These are phyloP conservation scores for Yarrowia sp. DNA, from an alignment of 805 yeast species.

Conservation along the genomic window DNA sequence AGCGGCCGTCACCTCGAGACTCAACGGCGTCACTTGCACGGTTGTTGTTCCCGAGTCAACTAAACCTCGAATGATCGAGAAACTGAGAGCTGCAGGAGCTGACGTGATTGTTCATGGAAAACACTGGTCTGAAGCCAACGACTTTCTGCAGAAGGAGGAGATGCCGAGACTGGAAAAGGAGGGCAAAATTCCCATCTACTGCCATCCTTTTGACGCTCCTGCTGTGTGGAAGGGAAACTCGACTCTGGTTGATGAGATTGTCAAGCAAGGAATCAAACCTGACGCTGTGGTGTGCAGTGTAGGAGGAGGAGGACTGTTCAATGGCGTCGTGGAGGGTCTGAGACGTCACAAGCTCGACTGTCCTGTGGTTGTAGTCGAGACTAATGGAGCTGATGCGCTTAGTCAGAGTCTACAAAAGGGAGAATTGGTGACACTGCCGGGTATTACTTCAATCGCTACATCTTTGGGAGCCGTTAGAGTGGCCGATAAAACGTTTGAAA, in stretches of 20 bases:
- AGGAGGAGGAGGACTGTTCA: slow-evolving; percentile 92
- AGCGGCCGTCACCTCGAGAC: slow-evolving; percentile 85
- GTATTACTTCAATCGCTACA: slow-evolving; percentile 60
- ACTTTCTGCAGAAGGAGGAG: slow-evolving; percentile 69
- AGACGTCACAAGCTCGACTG: slow-evolving; percentile 58
- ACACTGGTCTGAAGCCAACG: slow-evolving; percentile 82
- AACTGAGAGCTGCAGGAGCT: slow-evolving; percentile 59
- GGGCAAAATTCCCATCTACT: slow-evolving; percentile 75
- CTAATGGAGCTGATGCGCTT: slow-evolving; percentile 67
- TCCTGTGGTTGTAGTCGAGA: slow-evolving; percentile 61
- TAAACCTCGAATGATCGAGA: slow-evolving; percentile 55
- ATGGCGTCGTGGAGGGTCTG: slow-evolving; percentile 83
- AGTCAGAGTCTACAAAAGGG: slow-evolving; percentile 56
- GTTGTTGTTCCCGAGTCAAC: slow-evolving; percentile 67
- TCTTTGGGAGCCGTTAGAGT: slow-evolving; percentile 66
- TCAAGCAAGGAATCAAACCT: slow-evolving; percentile 52
- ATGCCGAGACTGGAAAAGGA: slow-evolving; percentile 60
- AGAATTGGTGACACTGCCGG: slow-evolving; percentile 52
- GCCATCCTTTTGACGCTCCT: slow-evolving; percentile 92
- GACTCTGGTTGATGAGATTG: slow-evolving; percentile 82
- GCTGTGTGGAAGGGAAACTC: slow-evolving; percentile 96
- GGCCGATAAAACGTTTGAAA: slow-evolving; percentile 55
- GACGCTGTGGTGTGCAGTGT: slow-evolving; percentile 86
- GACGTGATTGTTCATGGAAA: slow-evolving; percentile 65
- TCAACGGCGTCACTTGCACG: slow-evolving; percentile 61